Conservation (phyloP, 495 filamentous ascomycete species). For the Halenospora varia region DNA sequence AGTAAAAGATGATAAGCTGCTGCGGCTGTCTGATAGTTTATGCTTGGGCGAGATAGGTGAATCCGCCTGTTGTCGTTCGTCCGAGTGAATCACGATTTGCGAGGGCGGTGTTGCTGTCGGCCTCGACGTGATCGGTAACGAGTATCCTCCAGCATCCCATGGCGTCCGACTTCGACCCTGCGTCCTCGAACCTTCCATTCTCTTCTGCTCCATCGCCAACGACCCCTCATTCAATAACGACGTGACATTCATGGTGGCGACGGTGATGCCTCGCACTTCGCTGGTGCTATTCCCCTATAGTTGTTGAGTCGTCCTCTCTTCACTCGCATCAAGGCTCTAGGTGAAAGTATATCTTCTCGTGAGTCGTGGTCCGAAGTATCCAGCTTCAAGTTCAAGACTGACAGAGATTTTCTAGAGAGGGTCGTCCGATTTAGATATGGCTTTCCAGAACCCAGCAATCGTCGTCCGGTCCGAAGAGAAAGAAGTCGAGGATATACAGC, state of each 20-base stretch:
- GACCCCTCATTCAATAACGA: constrained; percentile 23
- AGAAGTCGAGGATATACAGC: constrained; percentile 19
- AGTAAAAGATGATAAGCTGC: constrained; percentile 24
- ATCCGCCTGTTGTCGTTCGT: constrained; percentile 11
- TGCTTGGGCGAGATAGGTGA: constrained; percentile 14
- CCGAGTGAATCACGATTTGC: constrained; percentile 6
- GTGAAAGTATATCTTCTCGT: background rate
- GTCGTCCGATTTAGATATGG: background rate
- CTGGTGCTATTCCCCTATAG: background rate
- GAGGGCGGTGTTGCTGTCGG: background rate
- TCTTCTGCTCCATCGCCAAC: constrained; percentile 19
- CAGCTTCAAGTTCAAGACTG: background rate
- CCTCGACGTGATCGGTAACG: constrained; percentile 9
- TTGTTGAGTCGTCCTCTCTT: background rate
- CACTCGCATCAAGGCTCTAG: background rate
- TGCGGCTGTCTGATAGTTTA: constrained; percentile 24
- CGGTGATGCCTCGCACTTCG: background rate
- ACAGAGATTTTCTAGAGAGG: background rate
- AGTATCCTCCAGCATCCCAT: constrained; percentile 39
- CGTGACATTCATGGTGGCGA: constrained; percentile 25
- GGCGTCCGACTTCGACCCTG: constrained; percentile 37
- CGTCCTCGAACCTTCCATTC: constrained; percentile 13
- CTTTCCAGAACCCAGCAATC: background rate
- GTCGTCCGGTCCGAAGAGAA: background rate
- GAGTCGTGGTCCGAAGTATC: background rate